These are phyloP conservation scores for Penicillium janthinellum DNA, from an alignment of 2,329 filamentous ascomycete species.

Conservation along the genomic window DNA sequence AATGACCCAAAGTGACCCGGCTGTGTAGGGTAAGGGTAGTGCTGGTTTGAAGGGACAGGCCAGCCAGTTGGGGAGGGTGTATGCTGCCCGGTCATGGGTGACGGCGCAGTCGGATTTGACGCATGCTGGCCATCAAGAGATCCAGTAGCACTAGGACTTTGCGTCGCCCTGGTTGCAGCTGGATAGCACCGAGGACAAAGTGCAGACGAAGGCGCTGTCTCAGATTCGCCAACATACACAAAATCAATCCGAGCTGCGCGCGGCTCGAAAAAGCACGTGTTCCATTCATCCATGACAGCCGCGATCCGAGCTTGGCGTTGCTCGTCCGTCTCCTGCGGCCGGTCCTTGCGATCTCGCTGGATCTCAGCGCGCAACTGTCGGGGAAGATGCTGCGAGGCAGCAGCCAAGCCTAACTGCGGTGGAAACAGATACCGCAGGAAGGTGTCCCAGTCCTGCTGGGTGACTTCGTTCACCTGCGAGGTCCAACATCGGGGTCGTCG, in stretches of 20 bases:
- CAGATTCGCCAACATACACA: constrained; percentile 39
- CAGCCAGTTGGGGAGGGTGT: constrained; percentile 17
- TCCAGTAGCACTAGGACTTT: constrained; percentile 17
- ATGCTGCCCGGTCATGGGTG: constrained; percentile 16
- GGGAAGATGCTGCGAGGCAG: constrained; percentile 39
- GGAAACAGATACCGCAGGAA: constrained; percentile 48
- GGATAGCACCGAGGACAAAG: constrained; percentile 46
- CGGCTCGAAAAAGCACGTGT: constrained; percentile 44
- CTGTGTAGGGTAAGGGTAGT: constrained; percentile 13
- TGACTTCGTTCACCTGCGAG: constrained; percentile 35
- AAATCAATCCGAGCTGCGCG: constrained; percentile 38
- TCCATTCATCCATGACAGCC: constrained; percentile 48
- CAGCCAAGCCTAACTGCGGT: constrained; percentile 40
- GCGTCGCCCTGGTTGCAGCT: constrained; percentile 38
- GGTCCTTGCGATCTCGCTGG: constrained; percentile 45
- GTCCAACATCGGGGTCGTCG: constrained; percentile 47
- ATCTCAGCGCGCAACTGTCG: constrained; percentile 45
- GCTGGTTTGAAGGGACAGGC: constrained; percentile 16
- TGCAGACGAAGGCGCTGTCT: constrained; percentile 37
- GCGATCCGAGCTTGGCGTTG: constrained; percentile 41
- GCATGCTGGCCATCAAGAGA: constrained; percentile 12
- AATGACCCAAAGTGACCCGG: constrained; percentile 25
- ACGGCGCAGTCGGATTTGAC: constrained; percentile 11
- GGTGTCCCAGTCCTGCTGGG: constrained; percentile 48
- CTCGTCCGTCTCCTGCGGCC: constrained; percentile 45